Base-by-base conservation (phyloP, 2,329 filamentous ascomycete species). In the Botrytis pseudocinerea region DNA sequence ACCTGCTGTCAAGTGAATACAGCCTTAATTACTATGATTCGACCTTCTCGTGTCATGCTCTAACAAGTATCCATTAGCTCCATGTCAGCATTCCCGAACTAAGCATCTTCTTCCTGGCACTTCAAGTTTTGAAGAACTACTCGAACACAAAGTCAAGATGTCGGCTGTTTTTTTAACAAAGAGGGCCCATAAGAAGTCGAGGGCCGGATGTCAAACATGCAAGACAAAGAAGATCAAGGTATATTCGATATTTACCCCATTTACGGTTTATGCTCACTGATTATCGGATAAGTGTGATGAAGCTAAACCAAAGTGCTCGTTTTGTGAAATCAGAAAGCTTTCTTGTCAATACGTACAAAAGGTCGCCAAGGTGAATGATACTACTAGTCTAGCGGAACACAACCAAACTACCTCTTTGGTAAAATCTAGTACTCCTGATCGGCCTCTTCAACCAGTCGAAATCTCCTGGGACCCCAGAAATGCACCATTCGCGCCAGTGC, bases 171-270 rank as follows among this genome's bases (percentile, higher is more conserved):
- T 79, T 71, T 74, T 77, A 9, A 76, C 78, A 9, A 80, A 80
- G 71, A 71, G 79, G 69, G 76, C 78, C 28, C 79, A 80, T 69
- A 80, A 78, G 70, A 80, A 80, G 73, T 79, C 78, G 12, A 78
- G 79, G 71, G 77, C 71, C 20, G 79, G 79, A 9, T 80, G 79
- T 70, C 72, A 73, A 42, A 78, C 77, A 9, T 80, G 79, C 63
- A 80, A 80, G 70, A 62, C 75, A 20, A 78, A 76, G 71, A 79
- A 78, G 75, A 77, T 80, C 70, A 80, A 80, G 75, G 79, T 79
- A 76, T 28, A 46, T 65, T 12, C 40, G 42, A 40, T 5, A 20
- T 16, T 32, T 35, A 35, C 22, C 18, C 38, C 25, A 28, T 69
- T 48, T 44, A 18, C 42, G 25, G 38, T 65, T 38, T n/a, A 28